Evolutionary conservation across 768 basidiomycete species (phyloP).

Genomic region (Naganishia vishniacii): DNA sequence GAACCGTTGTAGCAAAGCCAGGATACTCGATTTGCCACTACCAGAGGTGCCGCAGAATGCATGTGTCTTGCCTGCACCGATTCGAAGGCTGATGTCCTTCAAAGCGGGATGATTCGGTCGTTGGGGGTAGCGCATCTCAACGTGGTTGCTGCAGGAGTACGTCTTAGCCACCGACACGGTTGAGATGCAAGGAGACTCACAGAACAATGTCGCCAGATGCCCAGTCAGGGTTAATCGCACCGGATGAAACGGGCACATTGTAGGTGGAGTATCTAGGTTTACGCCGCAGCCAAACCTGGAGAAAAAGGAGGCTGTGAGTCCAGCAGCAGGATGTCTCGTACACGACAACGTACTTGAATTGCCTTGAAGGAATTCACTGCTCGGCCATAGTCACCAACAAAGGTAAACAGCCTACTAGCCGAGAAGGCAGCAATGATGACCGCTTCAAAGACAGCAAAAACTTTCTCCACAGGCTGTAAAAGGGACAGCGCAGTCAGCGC

Average conservation of each 20-base stretch:
- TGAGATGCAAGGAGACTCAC: too few species aligned
- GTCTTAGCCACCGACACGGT: too few species aligned
- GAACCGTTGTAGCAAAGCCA: conserved; percentile 44
- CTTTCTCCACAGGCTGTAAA: conserved; percentile 29
- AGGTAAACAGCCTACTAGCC: conserved; percentile 35
- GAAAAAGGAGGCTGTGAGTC: too few species aligned
- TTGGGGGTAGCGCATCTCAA: conserved; percentile 41
- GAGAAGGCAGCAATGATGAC: conserved; percentile 35
- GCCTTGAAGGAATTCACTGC: conserved; percentile 30
- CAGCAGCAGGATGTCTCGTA: too few species aligned
- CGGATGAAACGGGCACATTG: not conserved
- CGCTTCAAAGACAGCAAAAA: conserved; percentile 37
- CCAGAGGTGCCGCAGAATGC: conserved; percentile 45
- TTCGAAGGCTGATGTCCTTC: conserved; percentile 33
- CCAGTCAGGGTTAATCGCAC: conserved; percentile 8
- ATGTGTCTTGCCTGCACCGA: conserved; percentile 39
- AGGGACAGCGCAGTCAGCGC: not conserved
- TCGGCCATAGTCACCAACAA: conserved; percentile 37
- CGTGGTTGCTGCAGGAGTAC: conserved; percentile 12
- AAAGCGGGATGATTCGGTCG: conserved; percentile 37
- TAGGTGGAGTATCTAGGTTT: conserved; percentile 22
- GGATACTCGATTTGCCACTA: conserved; percentile 39
- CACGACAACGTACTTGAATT: conserved; percentile 32
- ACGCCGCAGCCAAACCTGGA: conserved; percentile 36
- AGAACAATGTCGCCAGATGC: conserved; percentile 30